Evolutionary conservation across 225 moss, liverwort and hornwort genomes (phyloP), one percentile per base, ranked within the genome.

Genomic region (Asterella californica): DNA sequence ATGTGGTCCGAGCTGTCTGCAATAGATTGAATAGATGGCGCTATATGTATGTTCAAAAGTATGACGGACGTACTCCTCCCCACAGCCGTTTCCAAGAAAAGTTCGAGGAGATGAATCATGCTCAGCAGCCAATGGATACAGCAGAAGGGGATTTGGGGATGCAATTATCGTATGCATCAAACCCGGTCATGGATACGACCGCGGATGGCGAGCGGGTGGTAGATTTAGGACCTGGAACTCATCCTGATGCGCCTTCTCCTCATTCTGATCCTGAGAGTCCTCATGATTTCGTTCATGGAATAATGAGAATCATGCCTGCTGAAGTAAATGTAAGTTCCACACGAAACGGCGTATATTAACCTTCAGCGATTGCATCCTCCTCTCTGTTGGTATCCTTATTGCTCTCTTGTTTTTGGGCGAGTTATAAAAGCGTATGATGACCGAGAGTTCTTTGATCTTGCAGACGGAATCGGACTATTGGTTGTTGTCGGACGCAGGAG

Each of bases 401-500:
- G 42, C n/a, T 24, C 46, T 70, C 65, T 2, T 27, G 32, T 27
- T 12, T 0, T 2, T 65, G 65, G 2, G 0, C 32, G 14, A 32
- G 2, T 65, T 33, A 29, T 7, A 10, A 4, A 32, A 32, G 30
- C n/a, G 0, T 65, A 10, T 65, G 32, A 65, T 33, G 12, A 65
- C 15, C 4, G 65, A 15, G 70, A 11, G 5, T 61, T 61, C 30
- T 9, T 57, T 47, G 17, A 66, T 24, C 0, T 38, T 33, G 30
- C 91, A 94, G 92, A 88, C 88, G 49, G 92, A 94, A 36, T 84
- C 92, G 10, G 94, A 94, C 81, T 94, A 94, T 78, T 92, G 92
- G 90, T 80, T 94, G 83, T 87, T 94, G 0, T 92, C 92, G 17
- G 94, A 94, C 76, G 87, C 89, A 32, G 91, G 91, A 67, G 94